Evolutionary conservation across 345 rosid species (phyloP), one percentile per base, ranked within the genome.

Genomic region (Garcia nutans): DNA sequence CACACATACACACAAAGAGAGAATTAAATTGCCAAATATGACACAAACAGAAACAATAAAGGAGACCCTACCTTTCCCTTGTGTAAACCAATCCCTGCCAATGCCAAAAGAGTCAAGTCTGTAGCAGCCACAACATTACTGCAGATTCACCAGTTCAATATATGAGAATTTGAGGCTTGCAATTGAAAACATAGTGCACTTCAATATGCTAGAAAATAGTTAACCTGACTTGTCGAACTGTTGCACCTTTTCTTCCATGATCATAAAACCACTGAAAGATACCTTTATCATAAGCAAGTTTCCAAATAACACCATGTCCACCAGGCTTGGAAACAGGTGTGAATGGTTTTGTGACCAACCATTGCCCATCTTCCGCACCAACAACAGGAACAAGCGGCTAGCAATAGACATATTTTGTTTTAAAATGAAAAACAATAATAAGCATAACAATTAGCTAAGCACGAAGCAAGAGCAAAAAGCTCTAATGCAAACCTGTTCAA

Each of bases 271-370:
- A 95, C 69, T 87, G 74, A 79, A 91, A 95, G 76, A 95, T 75
- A 31, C 99, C 99, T 80, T 87, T 91, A 86, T 93, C 96, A 73
- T 87, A 78, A 66, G 99, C 99, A 79, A 95, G 90, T 86, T 95
- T 95, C 99, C 99, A 95, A 78, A 95, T 90, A 26, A 86, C 97
- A 73, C 94, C 99, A 88, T 93, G 97, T 82, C 99, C 99, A 82
- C 97, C 97, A 42, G 97, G 99, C 83, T 93, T 93, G 82, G 93
- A 93, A 75, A 95, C 89, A 58, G 97, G 97, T 61, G 84, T 82
- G 31, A 89, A 93, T 44, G 97, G 96, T 81, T 86, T 85, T 75
- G 81, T 83, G 50, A 89, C 85, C 84, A 91, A 69, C 97, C 99
- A 93, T 78, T 87, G 92, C 61, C 97, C 99, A 84, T 93, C 91